phyloP scores from a whole-genome alignment of 257 asterid species.

The Eustoma russellianum region DNA sequence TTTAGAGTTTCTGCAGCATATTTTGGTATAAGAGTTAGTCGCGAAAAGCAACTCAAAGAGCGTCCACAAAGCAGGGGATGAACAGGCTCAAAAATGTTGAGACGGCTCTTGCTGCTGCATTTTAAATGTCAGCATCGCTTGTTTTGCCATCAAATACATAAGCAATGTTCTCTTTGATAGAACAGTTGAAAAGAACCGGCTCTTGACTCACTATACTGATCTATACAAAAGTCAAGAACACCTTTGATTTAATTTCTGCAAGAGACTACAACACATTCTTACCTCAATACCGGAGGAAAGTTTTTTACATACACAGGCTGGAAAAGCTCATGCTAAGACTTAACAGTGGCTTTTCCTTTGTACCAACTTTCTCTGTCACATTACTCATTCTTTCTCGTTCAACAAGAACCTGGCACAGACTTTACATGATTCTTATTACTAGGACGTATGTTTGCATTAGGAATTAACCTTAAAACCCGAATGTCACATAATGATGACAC shows the following conservation, averaged over 20 bases:
- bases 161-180: conserved; percentile 78
- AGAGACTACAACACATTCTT: neutral
- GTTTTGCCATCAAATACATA: conserved; percentile 72
- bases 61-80: neutral
- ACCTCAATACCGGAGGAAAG: neutral
- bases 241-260: conserved; percentile 6
- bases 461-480: too few species aligned
- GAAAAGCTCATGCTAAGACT: too few species aligned
- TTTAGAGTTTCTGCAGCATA: conserved; percentile 62
- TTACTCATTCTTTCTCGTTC: too few species aligned
- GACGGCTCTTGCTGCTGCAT: conserved; percentile 52
- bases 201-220: conserved; percentile 90
- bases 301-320: too few species aligned
- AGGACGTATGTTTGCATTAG: too few species aligned
- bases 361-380: too few species aligned
- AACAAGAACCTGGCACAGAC: too few species aligned
- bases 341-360: too few species aligned
- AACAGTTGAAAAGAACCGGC: conserved; percentile 80
- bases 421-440: too few species aligned
- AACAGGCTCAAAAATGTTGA: neutral
- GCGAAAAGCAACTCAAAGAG: neutral
- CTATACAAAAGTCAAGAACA: conserved; percentile 19
- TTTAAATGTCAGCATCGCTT: conserved; percentile 53
- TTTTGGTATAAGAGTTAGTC: neutral
- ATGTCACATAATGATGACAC: too few species aligned